Conservation (phyloP, 441 rosid genomes). For the Pelargonium citronellum region DNA sequence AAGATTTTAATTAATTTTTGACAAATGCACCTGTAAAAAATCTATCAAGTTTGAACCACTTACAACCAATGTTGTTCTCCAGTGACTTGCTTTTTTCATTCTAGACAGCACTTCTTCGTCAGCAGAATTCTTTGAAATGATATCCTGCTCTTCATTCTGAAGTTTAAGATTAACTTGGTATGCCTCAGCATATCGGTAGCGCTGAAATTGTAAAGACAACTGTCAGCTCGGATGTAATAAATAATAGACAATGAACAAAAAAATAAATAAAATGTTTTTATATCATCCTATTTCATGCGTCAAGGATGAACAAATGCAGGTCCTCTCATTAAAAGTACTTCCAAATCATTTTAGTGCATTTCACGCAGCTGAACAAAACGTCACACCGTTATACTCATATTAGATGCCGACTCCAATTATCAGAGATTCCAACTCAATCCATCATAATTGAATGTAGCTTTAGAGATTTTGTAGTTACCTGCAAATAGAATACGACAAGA, state of each 20-base stretch:
- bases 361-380: too few relatives aligned
- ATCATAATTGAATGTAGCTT: not conserved
- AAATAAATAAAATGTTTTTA: not conserved
- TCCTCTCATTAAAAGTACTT: too few relatives aligned
- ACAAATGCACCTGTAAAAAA: conserved; percentile 16
- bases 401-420: not conserved
- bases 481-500: conserved; percentile 79
- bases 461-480: conserved; percentile 41
- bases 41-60: conserved; percentile 33
- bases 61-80: conserved; percentile 73
- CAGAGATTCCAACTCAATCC: not conserved
- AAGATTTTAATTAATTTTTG: not conserved
- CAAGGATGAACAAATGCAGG: too few relatives aligned
- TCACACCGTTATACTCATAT: not conserved
- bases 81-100: conserved; percentile 53
- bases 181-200: conserved; percentile 80
- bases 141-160: conserved; percentile 56
- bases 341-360: too few relatives aligned
- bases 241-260: conserved; percentile 7
- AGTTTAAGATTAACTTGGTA: conserved; percentile 62
- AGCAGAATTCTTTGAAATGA: conserved; percentile 33
- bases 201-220: conserved; percentile 41
- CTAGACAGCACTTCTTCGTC: conserved; percentile 45
- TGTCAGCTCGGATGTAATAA: conserved; percentile 13
- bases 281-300: not conserved